These are phyloP conservation scores for Sporisorium scitamineum DNA, from an alignment of 1,284 basidiomycete genomes.

Conservation along the genomic window DNA sequence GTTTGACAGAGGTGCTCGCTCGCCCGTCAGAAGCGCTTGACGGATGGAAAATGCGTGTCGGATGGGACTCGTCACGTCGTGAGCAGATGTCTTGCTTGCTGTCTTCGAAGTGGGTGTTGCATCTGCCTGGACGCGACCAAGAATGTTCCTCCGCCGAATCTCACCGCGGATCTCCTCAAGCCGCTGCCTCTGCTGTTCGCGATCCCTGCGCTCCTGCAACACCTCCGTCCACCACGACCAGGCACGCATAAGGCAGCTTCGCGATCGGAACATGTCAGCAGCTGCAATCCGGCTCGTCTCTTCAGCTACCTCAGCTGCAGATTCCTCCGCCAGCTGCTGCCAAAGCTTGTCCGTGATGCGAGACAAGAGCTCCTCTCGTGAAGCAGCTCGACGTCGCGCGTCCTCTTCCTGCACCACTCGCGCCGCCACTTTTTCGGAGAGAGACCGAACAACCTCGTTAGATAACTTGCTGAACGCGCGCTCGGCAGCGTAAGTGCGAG, in stretches of 20 bases:
- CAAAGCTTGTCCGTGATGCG: conserved; percentile 23
- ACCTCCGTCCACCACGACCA: conserved; percentile 28
- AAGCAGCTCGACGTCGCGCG: conserved; percentile 21
- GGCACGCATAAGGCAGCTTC: conserved; percentile 15
- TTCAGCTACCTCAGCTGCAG: conserved; percentile 12
- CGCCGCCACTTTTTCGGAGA: conserved; percentile 15
- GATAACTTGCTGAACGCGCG: conserved; percentile 28
- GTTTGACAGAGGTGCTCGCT: not conserved
- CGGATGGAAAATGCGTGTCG: conserved; percentile 27
- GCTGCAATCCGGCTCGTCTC: conserved; percentile 19
- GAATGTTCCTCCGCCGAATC: conserved; percentile 27
- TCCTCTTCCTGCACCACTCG: conserved; percentile 23
- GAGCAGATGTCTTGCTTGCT: not conserved
- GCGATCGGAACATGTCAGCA: conserved; percentile 21
- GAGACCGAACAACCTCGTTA: conserved; percentile 15
- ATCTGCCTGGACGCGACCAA: conserved; percentile 20
- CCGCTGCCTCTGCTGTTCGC: conserved; percentile 21
- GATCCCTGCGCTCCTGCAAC: conserved; percentile 26
- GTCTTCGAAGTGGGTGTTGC: conserved; percentile 1
- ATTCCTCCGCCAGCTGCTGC: conserved; percentile 21
- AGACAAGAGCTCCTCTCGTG: conserved; percentile 20
- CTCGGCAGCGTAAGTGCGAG: conserved; percentile 14
- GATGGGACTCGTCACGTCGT: conserved; percentile 13
- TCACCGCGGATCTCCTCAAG: conserved; percentile 28
- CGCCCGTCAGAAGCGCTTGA: conserved; percentile 32